Percentiles rank a stretch among this genome's conserved stretches.
Conservation (phyloP, 768 basidiomycete genomes). For the Clavaria fumosa region DNA sequence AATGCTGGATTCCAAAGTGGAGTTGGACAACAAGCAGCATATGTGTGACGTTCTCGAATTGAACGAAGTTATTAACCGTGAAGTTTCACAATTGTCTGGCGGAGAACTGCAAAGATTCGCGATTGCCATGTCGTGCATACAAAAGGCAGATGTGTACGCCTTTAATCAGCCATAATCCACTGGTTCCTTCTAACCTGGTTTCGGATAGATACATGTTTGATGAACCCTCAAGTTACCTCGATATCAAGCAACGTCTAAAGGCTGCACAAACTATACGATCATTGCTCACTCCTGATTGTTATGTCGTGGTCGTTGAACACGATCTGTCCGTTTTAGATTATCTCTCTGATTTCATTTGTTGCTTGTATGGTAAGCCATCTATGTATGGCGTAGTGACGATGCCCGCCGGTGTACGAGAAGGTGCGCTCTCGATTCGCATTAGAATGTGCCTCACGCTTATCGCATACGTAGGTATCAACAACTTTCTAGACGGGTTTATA, state of each 20-base stretch:
- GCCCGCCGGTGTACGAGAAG: conserved; percentile 97
- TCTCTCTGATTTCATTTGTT: conserved; percentile 96
- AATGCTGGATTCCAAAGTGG: conserved; percentile 87
- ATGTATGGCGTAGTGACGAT: conserved; percentile 99
- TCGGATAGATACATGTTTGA: conserved; percentile 86
- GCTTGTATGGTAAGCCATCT: conserved; percentile 91
- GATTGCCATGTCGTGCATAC: conserved; percentile 93
- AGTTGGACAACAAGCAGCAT: conserved; percentile 75
- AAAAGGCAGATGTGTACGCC: conserved; percentile 85
- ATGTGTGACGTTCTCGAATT: conserved; percentile 83
- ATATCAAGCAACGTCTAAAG: conserved; percentile 87
- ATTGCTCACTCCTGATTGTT: conserved; percentile 68
- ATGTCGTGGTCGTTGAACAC: conserved; percentile 97
- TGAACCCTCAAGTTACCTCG: conserved; percentile 96
- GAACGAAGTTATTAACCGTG: conserved; percentile 71
- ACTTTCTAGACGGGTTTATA: conserved; percentile 97
- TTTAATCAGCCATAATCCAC: conserved; percentile 1
- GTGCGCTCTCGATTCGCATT: conserved; percentile 25
- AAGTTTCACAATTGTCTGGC: conserved; percentile 77
- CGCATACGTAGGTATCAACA: conserved; percentile 71
- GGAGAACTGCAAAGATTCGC: conserved; percentile 98
- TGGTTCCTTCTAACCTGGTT: conserved; percentile 4
- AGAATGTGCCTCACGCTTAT: conserved; percentile 1
- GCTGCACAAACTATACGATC: conserved; percentile 92
- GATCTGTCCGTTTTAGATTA: conserved; percentile 97